phyloP scores from a whole-genome alignment of 2,329 filamentous ascomycete genomes.

The Penicillium sp. region DNA sequence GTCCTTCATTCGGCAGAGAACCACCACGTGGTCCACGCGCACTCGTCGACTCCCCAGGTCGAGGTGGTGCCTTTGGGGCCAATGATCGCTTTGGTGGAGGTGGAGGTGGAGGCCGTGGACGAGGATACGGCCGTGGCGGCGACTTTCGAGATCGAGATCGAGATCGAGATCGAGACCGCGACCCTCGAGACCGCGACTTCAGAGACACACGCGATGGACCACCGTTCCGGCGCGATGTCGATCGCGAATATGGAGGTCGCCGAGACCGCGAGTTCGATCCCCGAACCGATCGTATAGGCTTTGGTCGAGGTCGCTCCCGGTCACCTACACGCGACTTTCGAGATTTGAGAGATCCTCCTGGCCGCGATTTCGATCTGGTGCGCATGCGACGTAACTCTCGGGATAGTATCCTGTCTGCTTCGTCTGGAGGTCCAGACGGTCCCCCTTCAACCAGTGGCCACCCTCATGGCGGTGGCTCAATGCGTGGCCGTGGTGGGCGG shows the following conservation, averaged over 20 bases:
- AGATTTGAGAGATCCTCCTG: slow-evolving; percentile 44
- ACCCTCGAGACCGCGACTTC: slow-evolving; percentile 50
- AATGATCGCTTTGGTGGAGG: slow-evolving; percentile 27
- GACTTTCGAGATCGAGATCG: slow-evolving; percentile 64
- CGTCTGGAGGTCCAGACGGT: slow-evolving; percentile 44
- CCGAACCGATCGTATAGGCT: slow-evolving; percentile 51
- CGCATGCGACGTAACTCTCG: slow-evolving; percentile 53
- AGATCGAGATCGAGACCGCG: slow-evolving; percentile 27
- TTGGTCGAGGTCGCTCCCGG: slow-evolving; percentile 54
- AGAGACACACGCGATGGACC: slow-evolving; percentile 50
- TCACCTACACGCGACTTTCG: slow-evolving; percentile 52
- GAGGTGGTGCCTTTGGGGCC: slow-evolving; percentile 49
- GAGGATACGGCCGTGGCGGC: slow-evolving; percentile 58
- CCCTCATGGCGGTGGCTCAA: slow-evolving; percentile 45
- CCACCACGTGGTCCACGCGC: slow-evolving; percentile 84
- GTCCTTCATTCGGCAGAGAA: slow-evolving; percentile 67
- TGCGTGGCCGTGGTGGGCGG: slow-evolving; percentile 51
- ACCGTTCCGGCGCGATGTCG: slow-evolving; percentile 49
- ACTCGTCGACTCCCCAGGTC: slow-evolving; percentile 68
- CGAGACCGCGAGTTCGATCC: slow-evolving; percentile 56
- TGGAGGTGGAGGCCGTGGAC: slow-evolving; percentile 42
- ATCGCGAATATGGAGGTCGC: slow-evolving; percentile 52
- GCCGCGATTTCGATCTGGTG: slow-evolving; percentile 47
- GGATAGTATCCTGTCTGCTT: slow-evolving; percentile 49
- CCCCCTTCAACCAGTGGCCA: slow-evolving; percentile 43